Evolutionary conservation across 331 rosid species (phyloP), one percentile per base, ranked within the genome.

Genomic region (Prunus yedoensis): DNA sequence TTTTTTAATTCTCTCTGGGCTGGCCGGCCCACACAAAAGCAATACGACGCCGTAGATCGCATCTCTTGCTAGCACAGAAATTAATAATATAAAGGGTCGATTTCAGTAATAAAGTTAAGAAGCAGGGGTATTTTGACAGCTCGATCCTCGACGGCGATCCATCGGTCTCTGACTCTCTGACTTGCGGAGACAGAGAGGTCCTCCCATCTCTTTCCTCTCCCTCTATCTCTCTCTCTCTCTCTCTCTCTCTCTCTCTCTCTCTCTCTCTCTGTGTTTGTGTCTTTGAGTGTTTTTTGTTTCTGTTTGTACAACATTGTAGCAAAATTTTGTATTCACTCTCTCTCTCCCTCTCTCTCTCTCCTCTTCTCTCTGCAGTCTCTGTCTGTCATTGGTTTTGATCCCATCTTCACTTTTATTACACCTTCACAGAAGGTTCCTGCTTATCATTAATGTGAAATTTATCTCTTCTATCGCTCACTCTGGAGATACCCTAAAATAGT

Each of bases 131-230:
- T 71, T 58, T 11, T 9, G 7, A 13, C 1, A 25, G 23, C 52
- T 1, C 63, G 15, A 1, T 10, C 54, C 27, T 66, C 84, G 81
- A 79, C 74, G 84, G 70, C 77, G 70, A 66, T 76, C 60, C 21
- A 66, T 62, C 46, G 32, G 66, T 38, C 18, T 21, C 66, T 28
- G 45, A 13, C 20, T 32, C 43, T 62, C 47, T 45, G 68, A 43
- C 18, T 13, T 7, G 18, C 41, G n/a, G 6, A 16, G 74, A 28
- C 30, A 20, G 32, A 25, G 18, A 27, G 28, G 38, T 32, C 38
- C 38, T 41, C 6, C n/a, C n/a, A n/a, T n/a, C 6, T 17, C 23
- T 17, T 8, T 17, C 1, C 4, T 18, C n/a, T 20, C 7, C 5
- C 0, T 30, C 35, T 30, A 6, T 5, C 32, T 30, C 16, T 14